These are phyloP conservation scores for Pyrus betulifolia DNA, from an alignment of 306 rosid genomes.

Conservation along the genomic window DNA sequence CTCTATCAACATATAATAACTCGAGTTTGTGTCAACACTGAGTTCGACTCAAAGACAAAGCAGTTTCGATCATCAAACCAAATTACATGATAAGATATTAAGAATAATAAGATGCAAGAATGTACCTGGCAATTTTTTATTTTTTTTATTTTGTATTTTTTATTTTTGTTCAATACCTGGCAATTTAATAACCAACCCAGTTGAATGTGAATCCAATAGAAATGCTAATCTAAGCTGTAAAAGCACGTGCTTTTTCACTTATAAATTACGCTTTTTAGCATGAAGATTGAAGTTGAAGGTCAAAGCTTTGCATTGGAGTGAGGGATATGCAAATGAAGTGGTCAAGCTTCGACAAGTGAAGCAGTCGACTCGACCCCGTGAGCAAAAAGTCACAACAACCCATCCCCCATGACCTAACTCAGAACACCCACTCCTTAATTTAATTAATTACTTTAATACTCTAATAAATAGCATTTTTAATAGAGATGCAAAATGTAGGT, in stretches of 20 bases:
- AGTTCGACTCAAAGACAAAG: background rate
- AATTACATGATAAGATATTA: background rate
- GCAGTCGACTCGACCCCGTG: constrained; percentile 32
- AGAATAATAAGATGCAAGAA: too few species aligned
- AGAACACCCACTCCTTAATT: background rate
- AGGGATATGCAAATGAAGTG: background rate
- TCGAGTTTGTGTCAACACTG: too few species aligned
- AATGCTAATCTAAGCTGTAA: background rate
- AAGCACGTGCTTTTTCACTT: background rate
- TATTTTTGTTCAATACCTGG: background rate
- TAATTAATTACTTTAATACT: background rate
- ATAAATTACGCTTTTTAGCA: background rate
- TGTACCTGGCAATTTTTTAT: background rate
- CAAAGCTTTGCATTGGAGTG: constrained; percentile 12
- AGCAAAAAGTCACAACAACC: background rate
- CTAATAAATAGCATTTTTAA: background rate
- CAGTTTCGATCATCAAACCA: background rate
- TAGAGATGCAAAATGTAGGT: background rate
- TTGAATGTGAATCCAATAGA: background rate
- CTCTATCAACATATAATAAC: too few species aligned
- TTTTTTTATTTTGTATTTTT: too few species aligned
- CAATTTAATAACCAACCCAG: background rate
- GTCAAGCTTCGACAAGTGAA: constrained; percentile 17
- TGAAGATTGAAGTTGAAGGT: background rate
- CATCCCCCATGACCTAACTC: background rate